Evolutionary conservation across 768 basidiomycete species (phyloP).

Genomic region (Lentinula aciculospora): DNA sequence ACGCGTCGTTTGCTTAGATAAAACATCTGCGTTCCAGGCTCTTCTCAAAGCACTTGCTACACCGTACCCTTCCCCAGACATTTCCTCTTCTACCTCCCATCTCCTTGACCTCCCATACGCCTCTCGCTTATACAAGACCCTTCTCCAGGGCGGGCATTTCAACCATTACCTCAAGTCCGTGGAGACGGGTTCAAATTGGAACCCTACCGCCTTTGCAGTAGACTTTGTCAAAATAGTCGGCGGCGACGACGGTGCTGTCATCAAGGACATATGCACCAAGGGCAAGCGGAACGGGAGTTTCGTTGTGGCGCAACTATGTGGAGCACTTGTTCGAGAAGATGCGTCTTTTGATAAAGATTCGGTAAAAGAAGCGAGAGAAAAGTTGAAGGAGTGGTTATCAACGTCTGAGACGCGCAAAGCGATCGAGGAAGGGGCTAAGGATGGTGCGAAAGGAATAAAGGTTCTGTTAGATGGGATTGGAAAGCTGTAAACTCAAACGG

Average conservation of each 20-base stretch:
- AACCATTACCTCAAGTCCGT: conserved; percentile 54
- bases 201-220: conserved; percentile 52
- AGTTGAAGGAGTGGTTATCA: conserved; percentile 55
- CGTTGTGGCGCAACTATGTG: conserved; percentile 68
- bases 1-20: conserved; percentile 43
- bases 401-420: conserved; percentile 32
- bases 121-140: conserved; percentile 80
- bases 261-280: conserved; percentile 44
- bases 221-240: conserved; percentile 52
- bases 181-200: conserved; percentile 47
- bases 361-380: conserved; percentile 31
- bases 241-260: conserved; percentile 41
- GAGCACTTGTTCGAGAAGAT: conserved; percentile 34
- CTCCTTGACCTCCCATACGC: conserved; percentile 79
- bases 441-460: conserved; percentile 64
- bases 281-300: conserved; percentile 64
- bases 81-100: conserved; percentile 42
- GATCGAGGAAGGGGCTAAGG: conserved; percentile 44
- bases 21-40: conserved; percentile 51
- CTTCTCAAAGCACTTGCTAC: conserved; percentile 53
- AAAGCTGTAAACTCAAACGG: conserved; percentile 23
- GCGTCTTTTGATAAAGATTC: conserved; percentile 20
- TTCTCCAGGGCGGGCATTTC: conserved; percentile 90
- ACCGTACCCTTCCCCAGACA: conserved; percentile 61
- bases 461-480: conserved; percentile 59